Percentiles rank a stretch among this genome's conserved stretches.
phyloP scores from a whole-genome alignment of 768 basidiomycete species.

The Leucogyrophana mollusca region DNA sequence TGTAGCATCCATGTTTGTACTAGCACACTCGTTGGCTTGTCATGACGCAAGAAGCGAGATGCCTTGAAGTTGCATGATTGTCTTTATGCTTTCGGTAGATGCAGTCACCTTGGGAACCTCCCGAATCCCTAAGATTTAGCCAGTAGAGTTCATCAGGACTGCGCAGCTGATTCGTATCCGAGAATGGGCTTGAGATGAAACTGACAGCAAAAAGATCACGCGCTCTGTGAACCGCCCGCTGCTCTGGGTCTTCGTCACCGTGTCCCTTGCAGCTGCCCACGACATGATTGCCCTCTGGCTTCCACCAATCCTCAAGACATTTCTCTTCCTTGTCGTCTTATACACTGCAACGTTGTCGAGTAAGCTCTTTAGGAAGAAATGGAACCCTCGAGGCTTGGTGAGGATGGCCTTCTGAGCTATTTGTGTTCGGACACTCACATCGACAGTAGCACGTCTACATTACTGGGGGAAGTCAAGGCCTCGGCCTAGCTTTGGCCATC shows the following conservation, averaged over 20 bases:
- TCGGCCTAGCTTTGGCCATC: constrained; percentile 73
- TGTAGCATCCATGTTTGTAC: constrained; percentile 25
- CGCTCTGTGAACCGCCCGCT: no score
- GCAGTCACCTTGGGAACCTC: no score
- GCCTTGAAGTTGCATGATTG: no score
- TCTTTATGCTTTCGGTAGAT: no score
- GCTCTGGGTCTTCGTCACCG: no score
- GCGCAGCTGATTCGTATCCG: no score
- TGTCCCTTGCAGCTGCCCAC: background rate
- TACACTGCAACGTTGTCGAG: constrained; percentile 8
- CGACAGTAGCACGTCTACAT: constrained; percentile 88
- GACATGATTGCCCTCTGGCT: background rate
- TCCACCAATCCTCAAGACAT: background rate
- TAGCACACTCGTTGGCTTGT: background rate
- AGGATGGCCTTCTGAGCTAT: background rate
- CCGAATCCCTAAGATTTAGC: no score
- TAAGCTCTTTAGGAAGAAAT: constrained; percentile 24
- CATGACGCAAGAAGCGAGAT: no score
- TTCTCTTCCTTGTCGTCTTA: background rate
- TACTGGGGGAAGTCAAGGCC: constrained; percentile 80
- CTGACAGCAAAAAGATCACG: no score
- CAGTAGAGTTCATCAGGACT: no score
- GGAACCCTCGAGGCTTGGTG: constrained; percentile 21
- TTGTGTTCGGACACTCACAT: background rate
- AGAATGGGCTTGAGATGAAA: no score